Base-by-base conservation (phyloP, 805 yeast genomes). In the Kregervanrija pseudodelftensis region DNA sequence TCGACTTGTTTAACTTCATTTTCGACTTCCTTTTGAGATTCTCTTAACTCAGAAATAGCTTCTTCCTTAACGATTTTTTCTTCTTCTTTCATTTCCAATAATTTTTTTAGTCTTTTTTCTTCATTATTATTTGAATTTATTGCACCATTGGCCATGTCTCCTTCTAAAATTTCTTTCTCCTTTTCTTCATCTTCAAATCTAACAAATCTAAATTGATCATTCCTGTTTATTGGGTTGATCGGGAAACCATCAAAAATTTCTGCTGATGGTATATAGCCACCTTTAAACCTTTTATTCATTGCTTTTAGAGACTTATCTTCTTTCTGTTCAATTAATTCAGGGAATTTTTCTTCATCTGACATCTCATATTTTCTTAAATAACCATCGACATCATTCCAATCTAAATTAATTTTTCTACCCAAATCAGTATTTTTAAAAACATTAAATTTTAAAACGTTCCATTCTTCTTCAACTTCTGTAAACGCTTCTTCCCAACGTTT, bases 401-500 rank as follows among this genome's bases (percentile, higher is more conserved):
- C 85, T 8, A 80, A 83, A 11, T 66, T 60, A 44, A 82, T 74
- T 11, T 46, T 31, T 47, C 73, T 63, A 40, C 77, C 66, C 63
- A 74, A 68, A 61, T 86, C 95, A 13, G 90, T 80, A 57, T 87
- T 87, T 57, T 85, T 84, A 67, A 88, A 73, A 48, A 85, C 80
- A 48, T 80, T 73, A 48, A 73, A 75, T 57, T 82, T 78, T 62
- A 87, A 89, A 38, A 68, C 66, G 42, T 67, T 62, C 96, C 96
- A 89, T 44, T 76, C 80, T 32, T 72, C 73, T 54, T 76, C 77
- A 40, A 85, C 89, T 61, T 85, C 91, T 50, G 81, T 86, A 59
- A 84, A 89, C 3, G 93, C 95, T 47, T 76, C 72, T 52, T 74
- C 77, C 95, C 95, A 89, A 28, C 82, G 80, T 56, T 74, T 79